Percentiles rank a stretch among this genome's conserved stretches.
Conservation (phyloP, 192 early-diverging fungal species). For the Entomortierella chlamydospora region DNA sequence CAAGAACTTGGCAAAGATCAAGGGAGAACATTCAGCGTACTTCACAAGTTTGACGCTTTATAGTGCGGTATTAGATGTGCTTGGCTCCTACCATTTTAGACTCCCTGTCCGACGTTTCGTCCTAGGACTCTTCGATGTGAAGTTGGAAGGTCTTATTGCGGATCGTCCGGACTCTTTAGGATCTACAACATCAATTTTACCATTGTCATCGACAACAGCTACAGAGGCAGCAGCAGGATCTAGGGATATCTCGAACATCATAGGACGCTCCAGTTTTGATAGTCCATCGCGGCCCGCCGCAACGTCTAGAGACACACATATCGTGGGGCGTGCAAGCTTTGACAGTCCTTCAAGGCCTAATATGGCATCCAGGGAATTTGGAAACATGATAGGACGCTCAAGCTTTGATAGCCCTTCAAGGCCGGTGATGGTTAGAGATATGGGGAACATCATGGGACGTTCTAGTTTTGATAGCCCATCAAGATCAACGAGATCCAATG, state of each 20-base stretch:
- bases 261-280: background rate
- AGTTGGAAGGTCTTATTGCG: constrained; percentile 60
- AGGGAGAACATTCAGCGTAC: constrained; percentile 65
- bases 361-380: background rate
- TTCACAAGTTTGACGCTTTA: constrained; percentile 70
- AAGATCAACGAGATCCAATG: background rate
- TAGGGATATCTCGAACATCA: background rate
- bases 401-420: constrained; percentile 20
- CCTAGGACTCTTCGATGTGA: constrained; percentile 80
- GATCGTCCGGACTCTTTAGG: constrained; percentile 57
- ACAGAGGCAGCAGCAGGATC: background rate
- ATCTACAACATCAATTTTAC: background rate
- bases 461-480: constrained; percentile 12
- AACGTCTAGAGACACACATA: background rate
- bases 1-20: constrained; percentile 73
- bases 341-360: background rate
- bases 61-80: constrained; percentile 68
- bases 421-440: background rate
- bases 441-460: background rate
- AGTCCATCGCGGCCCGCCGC: background rate
- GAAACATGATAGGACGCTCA: background rate
- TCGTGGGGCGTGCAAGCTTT: background rate
- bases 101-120: constrained; percentile 79
- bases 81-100: constrained; percentile 76
- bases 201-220: background rate